Percentiles rank a stretch among this genome's conserved stretches.
Evolutionary conservation across 352 stramenopile species (phyloP).

Genomic region (Peronospora destructor): DNA sequence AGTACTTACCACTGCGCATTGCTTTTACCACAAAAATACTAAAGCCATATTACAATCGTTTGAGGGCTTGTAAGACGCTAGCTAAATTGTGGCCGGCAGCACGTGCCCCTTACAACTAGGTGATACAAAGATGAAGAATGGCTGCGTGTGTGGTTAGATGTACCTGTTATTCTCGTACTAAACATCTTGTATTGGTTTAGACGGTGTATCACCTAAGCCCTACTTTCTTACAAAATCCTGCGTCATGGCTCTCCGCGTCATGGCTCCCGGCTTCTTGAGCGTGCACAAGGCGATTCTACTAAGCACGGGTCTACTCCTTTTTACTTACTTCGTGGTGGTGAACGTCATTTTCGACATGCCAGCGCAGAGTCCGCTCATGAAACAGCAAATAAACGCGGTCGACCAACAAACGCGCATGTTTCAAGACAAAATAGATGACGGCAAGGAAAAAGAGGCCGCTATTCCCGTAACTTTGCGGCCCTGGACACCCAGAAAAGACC

Average conservation of each 20-base stretch:
- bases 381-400: conserved; percentile 6
- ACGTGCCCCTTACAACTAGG: too few relatives aligned
- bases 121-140: too few relatives aligned
- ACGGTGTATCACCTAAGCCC: too few relatives aligned
- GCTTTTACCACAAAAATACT: too few relatives aligned
- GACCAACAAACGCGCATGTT: conserved; percentile 1
- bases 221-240: too few relatives aligned
- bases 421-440: conserved; percentile 7
- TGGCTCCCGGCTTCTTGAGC: conserved; percentile 19
- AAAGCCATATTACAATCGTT: too few relatives aligned
- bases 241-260: conserved; percentile 15
- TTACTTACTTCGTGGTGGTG: conserved; percentile 56
- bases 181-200: too few relatives aligned
- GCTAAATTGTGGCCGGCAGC: too few relatives aligned
- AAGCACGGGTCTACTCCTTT: conserved; percentile 48
- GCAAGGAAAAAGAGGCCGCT: conserved; percentile 5
- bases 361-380: conserved; percentile 4
- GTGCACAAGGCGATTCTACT: conserved; percentile 50
- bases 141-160: too few relatives aligned
- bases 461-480: conserved; percentile 19
- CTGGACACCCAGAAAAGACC: conserved; percentile 11
- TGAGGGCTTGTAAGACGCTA: too few relatives aligned
- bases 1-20: too few relatives aligned
- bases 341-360: conserved; percentile 60
- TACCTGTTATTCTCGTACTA: too few relatives aligned